These are phyloP conservation scores for Aegilops bicornis DNA, from an alignment of 176 grass and related monocot genomes.

Conservation along the genomic window DNA sequence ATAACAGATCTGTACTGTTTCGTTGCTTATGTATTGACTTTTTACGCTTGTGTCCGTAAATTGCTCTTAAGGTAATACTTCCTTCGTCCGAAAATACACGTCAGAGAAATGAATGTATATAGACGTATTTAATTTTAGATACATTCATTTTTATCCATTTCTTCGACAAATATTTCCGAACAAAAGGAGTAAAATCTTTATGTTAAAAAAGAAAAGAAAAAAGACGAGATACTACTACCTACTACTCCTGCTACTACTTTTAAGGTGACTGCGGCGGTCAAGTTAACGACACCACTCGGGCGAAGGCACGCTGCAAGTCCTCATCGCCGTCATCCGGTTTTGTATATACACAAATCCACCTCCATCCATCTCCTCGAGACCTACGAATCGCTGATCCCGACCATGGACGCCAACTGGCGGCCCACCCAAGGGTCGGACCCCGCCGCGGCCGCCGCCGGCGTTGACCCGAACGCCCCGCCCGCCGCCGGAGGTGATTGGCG, in stretches of 20 bases:
- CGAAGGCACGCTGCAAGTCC: background rate
- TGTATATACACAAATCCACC: slow-evolving; percentile 5
- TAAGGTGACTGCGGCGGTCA: background rate
- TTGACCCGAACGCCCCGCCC: slow-evolving; percentile 30
- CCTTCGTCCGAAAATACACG: too few species aligned
- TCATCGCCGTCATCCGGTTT: background rate
- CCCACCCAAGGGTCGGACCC: slow-evolving; percentile 45
- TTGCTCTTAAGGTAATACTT: too few species aligned
- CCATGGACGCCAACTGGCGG: slow-evolving; percentile 40
- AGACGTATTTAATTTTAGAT: too few species aligned
- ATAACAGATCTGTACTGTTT: too few species aligned
- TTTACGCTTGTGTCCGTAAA: too few species aligned
- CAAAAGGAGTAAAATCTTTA: too few species aligned
- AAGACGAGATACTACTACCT: too few species aligned
- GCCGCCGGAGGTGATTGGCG: slow-evolving; percentile 57
- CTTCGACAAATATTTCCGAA: too few species aligned
- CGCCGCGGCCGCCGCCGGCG: background rate
- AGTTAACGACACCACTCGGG: slow-evolving; percentile 5
- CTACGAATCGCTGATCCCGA: slow-evolving; percentile 6
- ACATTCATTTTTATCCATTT: too few species aligned
- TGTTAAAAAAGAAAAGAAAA: too few species aligned
- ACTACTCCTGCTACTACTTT: background rate
- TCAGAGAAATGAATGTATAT: too few species aligned
- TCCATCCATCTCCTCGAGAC: background rate
- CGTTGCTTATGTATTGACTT: too few species aligned